These are phyloP conservation scores for Xylaria arbuscula DNA, from an alignment of 2,329 filamentous ascomycete species.

Conservation along the genomic window DNA sequence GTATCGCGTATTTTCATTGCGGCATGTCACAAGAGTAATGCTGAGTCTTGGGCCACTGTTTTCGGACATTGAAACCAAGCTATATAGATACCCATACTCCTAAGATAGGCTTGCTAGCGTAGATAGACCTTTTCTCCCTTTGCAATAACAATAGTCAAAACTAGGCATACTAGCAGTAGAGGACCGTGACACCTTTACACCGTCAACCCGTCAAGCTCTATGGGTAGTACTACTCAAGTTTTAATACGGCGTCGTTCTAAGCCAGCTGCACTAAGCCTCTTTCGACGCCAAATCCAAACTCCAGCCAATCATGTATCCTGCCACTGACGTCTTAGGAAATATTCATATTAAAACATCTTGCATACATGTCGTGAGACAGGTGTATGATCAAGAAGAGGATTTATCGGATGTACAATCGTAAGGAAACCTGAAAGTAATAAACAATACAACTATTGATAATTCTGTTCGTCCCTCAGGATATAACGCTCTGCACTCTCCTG, in stretches of 20 bases:
- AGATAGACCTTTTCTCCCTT: too few relatives aligned
- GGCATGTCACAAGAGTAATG: too few relatives aligned
- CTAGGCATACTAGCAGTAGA: too few relatives aligned
- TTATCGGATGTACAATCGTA: background rate
- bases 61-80: too few relatives aligned
- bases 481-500: background rate
- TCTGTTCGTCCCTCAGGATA: background rate
- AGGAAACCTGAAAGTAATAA: background rate
- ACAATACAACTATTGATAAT: slow-evolving; percentile 23
- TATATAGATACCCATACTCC: too few relatives aligned
- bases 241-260: background rate
- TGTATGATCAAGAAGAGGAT: background rate
- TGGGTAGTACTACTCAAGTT: too few relatives aligned
- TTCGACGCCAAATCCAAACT: background rate
- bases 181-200: too few relatives aligned
- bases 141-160: too few relatives aligned
- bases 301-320: slow-evolving; percentile 19
- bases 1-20: too few relatives aligned
- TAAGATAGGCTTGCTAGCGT: too few relatives aligned
- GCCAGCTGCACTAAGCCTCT: background rate
- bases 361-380: background rate
- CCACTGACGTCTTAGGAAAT: slow-evolving; percentile 20
- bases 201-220: too few relatives aligned
- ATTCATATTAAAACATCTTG: background rate
- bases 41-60: too few relatives aligned